Evolutionary conservation across 2,329 filamentous ascomycete genomes (phyloP).

Genomic region (Aspergillus oerlinghausenensis): DNA sequence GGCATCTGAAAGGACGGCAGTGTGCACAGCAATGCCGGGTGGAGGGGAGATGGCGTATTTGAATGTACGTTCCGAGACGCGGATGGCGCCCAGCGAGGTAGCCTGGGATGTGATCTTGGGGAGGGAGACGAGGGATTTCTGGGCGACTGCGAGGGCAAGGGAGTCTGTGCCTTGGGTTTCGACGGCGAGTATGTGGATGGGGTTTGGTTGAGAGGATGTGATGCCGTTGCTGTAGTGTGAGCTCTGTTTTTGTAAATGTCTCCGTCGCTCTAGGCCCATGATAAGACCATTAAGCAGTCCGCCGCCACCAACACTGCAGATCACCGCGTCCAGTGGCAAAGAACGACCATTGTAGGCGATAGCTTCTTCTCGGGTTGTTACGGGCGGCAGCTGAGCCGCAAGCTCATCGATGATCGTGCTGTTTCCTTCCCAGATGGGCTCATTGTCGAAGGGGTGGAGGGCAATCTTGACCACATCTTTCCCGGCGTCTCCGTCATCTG

Average conservation of each 20-base stretch:
- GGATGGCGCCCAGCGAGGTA: conserved; percentile 66
- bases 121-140: conserved; percentile 57
- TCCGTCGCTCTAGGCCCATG: conserved; percentile 57
- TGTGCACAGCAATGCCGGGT: conserved; percentile 49
- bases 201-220: conserved; percentile 16
- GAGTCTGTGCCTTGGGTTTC: conserved; percentile 73
- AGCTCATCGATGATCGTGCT: conserved; percentile 43
- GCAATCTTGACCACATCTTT: conserved; percentile 37
- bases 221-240: conserved; percentile 9
- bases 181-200: conserved; percentile 60
- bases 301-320: conserved; percentile 77
- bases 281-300: conserved; percentile 74
- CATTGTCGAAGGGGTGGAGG: conserved; percentile 43
- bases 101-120: conserved; percentile 71
- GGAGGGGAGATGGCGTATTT: conserved; percentile 53
- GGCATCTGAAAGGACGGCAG: conserved; percentile 64
- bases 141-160: conserved; percentile 56
- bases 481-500: conserved; percentile 15
- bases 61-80: conserved; percentile 65
- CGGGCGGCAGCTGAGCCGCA: conserved; percentile 35
- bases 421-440: conserved; percentile 44
- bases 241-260: conserved; percentile 32
- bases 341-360: conserved; percentile 23
- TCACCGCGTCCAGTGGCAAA: conserved; percentile 59
- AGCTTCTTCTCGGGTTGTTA: conserved; percentile 28